These are phyloP conservation scores for Pythium vanterpoolii DNA, from an alignment of 352 stramenopile species.

Conservation along the genomic window DNA sequence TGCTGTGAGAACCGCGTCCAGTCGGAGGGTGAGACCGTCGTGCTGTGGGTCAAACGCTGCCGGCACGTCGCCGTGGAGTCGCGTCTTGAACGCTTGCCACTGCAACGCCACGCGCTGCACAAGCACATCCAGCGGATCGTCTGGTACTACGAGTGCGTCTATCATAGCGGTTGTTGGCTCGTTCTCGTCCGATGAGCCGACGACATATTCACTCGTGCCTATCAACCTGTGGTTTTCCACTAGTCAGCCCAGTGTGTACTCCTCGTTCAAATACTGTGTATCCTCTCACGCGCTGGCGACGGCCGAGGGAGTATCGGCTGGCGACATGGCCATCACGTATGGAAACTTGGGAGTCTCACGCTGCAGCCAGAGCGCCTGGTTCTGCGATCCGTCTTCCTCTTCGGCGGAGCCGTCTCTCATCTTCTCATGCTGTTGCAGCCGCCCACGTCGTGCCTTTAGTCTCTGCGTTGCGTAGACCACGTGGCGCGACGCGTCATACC, in stretches of 20 bases:
- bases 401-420: not conserved
- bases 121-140: conserved; percentile 16
- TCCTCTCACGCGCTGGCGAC: conserved; percentile 14
- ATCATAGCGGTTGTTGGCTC: conserved; percentile 37
- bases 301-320: conserved; percentile 40
- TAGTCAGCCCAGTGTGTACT: not conserved
- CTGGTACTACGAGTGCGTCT: conserved; percentile 26
- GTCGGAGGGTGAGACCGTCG: conserved; percentile 1
- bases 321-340: conserved; percentile 55
- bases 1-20: conserved; percentile 12
- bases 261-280: not conserved
- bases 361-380: conserved; percentile 37
- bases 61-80: conserved; percentile 41
- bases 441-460: conserved; percentile 18
- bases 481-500: conserved; percentile 37
- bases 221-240: not conserved
- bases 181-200: conserved; percentile 35
- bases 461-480: conserved; percentile 36
- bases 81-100: conserved; percentile 41
- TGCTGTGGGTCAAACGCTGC: conserved; percentile 28
- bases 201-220: conserved; percentile 1
- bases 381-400: conserved; percentile 1
- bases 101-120: conserved; percentile 29
- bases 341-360: conserved; percentile 55
- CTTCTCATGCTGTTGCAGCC: conserved; percentile 1